phyloP scores from a whole-genome alignment of 2,329 filamentous ascomycete species.

The Plenodomus lindquistii region DNA sequence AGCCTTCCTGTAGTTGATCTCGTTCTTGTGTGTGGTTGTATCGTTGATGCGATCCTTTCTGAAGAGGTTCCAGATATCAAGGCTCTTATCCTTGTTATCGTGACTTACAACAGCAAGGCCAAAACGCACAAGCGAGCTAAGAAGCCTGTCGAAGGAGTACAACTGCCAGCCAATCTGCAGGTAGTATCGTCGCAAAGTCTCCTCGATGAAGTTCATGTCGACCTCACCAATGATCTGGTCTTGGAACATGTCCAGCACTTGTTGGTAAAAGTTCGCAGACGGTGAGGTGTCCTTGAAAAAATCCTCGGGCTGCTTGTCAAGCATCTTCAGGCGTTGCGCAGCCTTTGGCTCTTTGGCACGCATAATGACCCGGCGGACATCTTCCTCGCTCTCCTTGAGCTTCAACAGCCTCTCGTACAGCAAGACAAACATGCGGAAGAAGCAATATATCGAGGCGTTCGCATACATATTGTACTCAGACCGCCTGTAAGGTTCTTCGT shows the following conservation, averaged over 20 bases:
- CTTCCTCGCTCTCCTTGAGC: constrained; percentile 77
- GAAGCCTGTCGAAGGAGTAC: constrained; percentile 88
- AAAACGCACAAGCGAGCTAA: constrained; percentile 78
- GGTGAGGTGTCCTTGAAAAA: constrained; percentile 71
- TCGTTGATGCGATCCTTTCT: constrained; percentile 78
- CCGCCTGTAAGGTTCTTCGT: constrained; percentile 79
- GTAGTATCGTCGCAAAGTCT: constrained; percentile 89
- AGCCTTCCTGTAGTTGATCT: constrained; percentile 88
- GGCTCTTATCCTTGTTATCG: constrained; percentile 90
- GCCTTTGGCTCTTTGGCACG: constrained; percentile 77
- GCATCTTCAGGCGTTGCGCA: constrained; percentile 79
- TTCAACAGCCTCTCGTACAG: constrained; percentile 82
- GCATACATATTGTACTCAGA: constrained; percentile 87
- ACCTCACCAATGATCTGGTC: constrained; percentile 81
- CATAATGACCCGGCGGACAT: constrained; percentile 73
- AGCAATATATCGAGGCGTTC: constrained; percentile 90
- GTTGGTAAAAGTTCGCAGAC: constrained; percentile 77
- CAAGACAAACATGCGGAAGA: constrained; percentile 91
- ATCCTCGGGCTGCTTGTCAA: constrained; percentile 73
- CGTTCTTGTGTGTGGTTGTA: constrained; percentile 84
- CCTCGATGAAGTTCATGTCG: constrained; percentile 83
- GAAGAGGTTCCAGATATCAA: constrained; percentile 87
- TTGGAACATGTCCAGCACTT: constrained; percentile 83
- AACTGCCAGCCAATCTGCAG: constrained; percentile 88
- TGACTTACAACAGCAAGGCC: constrained; percentile 81